These are phyloP conservation scores for Proliferodiscus dingleyae DNA, from an alignment of 2,329 filamentous ascomycete species.

Conservation along the genomic window DNA sequence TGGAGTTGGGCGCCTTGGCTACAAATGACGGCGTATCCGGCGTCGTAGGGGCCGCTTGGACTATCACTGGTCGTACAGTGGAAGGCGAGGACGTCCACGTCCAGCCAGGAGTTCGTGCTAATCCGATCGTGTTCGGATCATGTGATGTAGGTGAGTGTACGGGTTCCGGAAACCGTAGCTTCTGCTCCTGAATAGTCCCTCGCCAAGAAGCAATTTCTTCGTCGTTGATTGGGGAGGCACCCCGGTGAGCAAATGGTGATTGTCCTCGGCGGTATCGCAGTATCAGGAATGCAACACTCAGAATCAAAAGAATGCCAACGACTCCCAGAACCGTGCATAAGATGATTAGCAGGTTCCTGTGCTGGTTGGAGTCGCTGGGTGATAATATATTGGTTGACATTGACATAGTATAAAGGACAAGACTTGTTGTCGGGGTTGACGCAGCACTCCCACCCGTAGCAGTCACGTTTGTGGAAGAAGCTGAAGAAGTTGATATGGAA, in stretches of 20 bases:
- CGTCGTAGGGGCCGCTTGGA: slow-evolving; percentile 27
- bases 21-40: slow-evolving; percentile 41
- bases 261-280: slow-evolving; percentile 24
- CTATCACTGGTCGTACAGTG: slow-evolving; percentile 19
- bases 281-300: slow-evolving; percentile 17
- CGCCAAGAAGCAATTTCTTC: slow-evolving; percentile 62
- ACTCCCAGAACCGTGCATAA: slow-evolving; percentile 26
- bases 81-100: slow-evolving; percentile 24
- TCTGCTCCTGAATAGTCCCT: slow-evolving; percentile 18
- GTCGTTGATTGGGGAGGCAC: slow-evolving; percentile 58
- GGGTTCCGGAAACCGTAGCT: slow-evolving; percentile 9
- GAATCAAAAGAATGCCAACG: slow-evolving; percentile 22
- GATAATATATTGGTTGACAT: not conserved
- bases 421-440: not conserved
- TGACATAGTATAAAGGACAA: not conserved
- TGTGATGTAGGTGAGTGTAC: slow-evolving; percentile 8
- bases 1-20: slow-evolving; percentile 57
- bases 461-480: too few species aligned
- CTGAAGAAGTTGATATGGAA: slow-evolving; percentile 1
- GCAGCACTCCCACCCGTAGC: not conserved
- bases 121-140: slow-evolving; percentile 8
- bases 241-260: slow-evolving; percentile 45
- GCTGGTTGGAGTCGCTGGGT: not conserved
- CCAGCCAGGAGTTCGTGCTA: slow-evolving; percentile 22
- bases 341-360: slow-evolving; percentile 22